Percentiles rank a stretch among this genome's conserved stretches.
Conservation (phyloP, 176 grass and related monocot genomes). For the Juncus inflexus region DNA sequence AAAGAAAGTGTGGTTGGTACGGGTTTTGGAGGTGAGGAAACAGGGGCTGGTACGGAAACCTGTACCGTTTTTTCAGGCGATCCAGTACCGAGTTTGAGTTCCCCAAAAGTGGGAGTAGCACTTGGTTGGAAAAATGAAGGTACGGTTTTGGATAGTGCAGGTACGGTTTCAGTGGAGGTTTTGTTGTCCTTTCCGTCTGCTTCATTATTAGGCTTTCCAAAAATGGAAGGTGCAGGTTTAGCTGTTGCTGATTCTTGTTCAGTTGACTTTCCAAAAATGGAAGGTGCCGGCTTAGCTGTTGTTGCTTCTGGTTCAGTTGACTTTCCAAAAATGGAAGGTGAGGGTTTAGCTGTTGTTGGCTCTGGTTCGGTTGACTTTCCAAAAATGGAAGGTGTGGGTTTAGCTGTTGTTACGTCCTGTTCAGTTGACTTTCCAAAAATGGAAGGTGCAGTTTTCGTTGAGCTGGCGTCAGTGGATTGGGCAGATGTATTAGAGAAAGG, state of each 20-base stretch:
- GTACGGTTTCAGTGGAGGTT: too few relatives aligned
- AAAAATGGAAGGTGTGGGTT: constrained; percentile 1
- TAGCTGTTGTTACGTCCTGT: background rate
- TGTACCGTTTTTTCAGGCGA: constrained; percentile 10
- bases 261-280: background rate
- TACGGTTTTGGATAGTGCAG: too few relatives aligned
- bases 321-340: constrained; percentile 1
- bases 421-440: constrained; percentile 14
- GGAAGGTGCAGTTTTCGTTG: constrained; percentile 5
- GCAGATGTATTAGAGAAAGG: background rate
- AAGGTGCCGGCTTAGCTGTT: background rate
- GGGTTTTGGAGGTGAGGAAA: constrained; percentile 8
- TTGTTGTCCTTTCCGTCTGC: too few relatives aligned
- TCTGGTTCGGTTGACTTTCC: background rate
- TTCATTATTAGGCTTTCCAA: too few relatives aligned
- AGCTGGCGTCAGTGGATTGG: constrained; percentile 11
- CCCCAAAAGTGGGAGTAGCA: constrained; percentile 7
- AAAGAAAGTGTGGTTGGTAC: background rate
- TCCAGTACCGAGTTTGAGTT: constrained; percentile 15
- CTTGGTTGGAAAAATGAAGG: background rate
- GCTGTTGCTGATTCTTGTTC: background rate
- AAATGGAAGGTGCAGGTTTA: constrained; percentile 4
- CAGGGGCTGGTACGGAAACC: constrained; percentile 10
- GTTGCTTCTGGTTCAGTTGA: background rate
- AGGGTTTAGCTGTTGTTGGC: background rate